phyloP scores from a whole-genome alignment of 257 asterid genomes.

The Cinchona pubescens region DNA sequence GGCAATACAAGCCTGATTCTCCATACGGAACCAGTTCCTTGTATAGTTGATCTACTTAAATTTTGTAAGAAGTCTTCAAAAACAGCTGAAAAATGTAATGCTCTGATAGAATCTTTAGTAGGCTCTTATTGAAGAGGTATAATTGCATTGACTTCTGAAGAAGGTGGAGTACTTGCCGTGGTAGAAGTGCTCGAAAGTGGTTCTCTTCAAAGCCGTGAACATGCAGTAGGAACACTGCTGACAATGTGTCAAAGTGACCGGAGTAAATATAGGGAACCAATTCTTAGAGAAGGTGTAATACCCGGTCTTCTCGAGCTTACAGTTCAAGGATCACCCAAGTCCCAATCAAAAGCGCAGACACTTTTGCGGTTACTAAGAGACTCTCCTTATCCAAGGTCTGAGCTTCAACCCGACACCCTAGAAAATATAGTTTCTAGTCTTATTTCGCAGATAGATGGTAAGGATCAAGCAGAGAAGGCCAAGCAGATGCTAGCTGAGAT shows the following conservation, averaged over 20 bases:
- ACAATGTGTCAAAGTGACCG: constrained; percentile 76
- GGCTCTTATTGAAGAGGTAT: constrained; percentile 73
- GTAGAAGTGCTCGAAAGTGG: constrained; percentile 86
- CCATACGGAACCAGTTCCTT: constrained; percentile 57
- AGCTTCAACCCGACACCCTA: constrained; percentile 62
- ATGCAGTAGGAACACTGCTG: constrained; percentile 82
- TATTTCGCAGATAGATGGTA: constrained; percentile 73
- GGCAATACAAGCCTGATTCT: constrained; percentile 56
- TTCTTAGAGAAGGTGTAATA: constrained; percentile 85
- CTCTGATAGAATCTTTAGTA: constrained; percentile 62
- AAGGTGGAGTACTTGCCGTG: constrained; percentile 92
- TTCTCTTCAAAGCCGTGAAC: constrained; percentile 73
- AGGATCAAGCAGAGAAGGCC: constrained; percentile 76
- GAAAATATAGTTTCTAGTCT: constrained; percentile 73
- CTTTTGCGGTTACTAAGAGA: constrained; percentile 70
- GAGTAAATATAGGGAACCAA: constrained; percentile 68
- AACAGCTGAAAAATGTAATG: constrained; percentile 71
- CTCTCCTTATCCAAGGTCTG: constrained; percentile 77
- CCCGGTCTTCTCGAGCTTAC: constrained; percentile 97
- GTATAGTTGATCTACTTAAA: constrained; percentile 57
- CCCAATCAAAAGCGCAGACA: constrained; percentile 68
- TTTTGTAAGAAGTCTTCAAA: constrained; percentile 64
- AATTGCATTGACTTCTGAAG: constrained; percentile 57
- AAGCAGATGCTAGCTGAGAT: constrained; percentile 90
- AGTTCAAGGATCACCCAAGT: constrained; percentile 74